Evolutionary conservation across 305 asterid species (phyloP), one percentile per base, ranked within the genome.

Genomic region (Lippia alba): DNA sequence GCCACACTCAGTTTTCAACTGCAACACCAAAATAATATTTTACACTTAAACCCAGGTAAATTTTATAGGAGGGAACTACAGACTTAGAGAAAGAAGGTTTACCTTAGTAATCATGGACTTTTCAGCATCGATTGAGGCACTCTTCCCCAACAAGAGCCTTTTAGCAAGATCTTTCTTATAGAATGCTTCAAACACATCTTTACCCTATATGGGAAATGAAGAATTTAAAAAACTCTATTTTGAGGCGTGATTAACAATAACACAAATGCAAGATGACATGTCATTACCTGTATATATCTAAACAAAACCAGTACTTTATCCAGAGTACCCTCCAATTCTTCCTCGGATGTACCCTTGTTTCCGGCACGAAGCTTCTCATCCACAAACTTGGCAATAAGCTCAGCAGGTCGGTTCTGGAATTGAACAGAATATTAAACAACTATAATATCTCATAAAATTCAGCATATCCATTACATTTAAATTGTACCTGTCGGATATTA

Each of bases 1-100:
- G 63, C 99, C 99, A n/a, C 99, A 95, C 82, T 95, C 99, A 0
- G 97, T 95, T 78, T 92, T 95, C 71, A 95, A 83, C 98, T 92
- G 87, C 84, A 83, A 83, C 58, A 58, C 66, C 51, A 66, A 40
- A 77, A 54, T 4, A 36, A 36, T 54, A 49, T 59, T 59, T 58
- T 19, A 49, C 46, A 61, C 63, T 64, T 62, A 46, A 32, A 64
- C 55, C 50, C 4, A 5, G 54, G 54, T 64, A 45, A 46, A 46
- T 45, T 46, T 46, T 63, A 58, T 18, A 2, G 48, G n/a, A 24
- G 30, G 30, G 30, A 24, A 24, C 30, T 24, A 36, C 6, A 36
- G 30, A 24, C 30, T 24, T 24, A 24, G 30, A 24, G 30, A 36
- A 36, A 5, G 9, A 36, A 36, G 6, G 3, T 51, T 67, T 62